Evolutionary conservation across 257 asterid species (phyloP), one percentile per base, ranked within the genome.

Genomic region (Echites panduratus): DNA sequence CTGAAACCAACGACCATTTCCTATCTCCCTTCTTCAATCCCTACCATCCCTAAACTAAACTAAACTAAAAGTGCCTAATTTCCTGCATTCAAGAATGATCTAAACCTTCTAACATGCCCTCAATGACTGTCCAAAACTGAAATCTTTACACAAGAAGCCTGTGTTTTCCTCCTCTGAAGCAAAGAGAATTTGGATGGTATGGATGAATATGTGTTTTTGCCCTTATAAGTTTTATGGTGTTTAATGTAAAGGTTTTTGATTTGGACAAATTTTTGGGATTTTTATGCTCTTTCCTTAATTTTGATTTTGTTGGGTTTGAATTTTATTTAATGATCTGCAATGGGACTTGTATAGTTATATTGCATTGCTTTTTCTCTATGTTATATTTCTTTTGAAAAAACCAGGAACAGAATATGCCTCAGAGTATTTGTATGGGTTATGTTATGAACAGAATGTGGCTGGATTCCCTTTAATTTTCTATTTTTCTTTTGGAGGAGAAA

Each of bases 1-100:
- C 82, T 29, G 66, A 56, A 54, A 61, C 74, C 66, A 74, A 81
- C 70, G 63, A 77, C 75, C 70, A 12, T 73, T 81, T 65, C 79
- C 2, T 20, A 70, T 17, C 70, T 62, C 7, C 57, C 29, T 11
- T 41, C 57, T 38, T 29, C 40, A 14, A 48, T 41, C 73, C 20
- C 74, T 54, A 61, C n/a, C 29, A 41, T 5, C 9, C 58, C 73
- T 41, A n/a, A 49, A 12, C 43, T 24, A 66, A 63, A 32, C 9
- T 17, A 7, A 50, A 50, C 45, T 41, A 20, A 35, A 63, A 63
- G 26, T 63, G 41, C 61, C 22, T 40, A 29, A 19, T 43, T 19
- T 52, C 20, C 48, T 19, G 35, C 41, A 52, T 17, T 41, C 29
- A 9, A 41, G 0, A 16, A 38, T 19, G 48, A 45, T 5, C 11